These are phyloP conservation scores for Hymenoscyphus occultus DNA, from an alignment of 2,329 filamentous ascomycete species.

Conservation along the genomic window DNA sequence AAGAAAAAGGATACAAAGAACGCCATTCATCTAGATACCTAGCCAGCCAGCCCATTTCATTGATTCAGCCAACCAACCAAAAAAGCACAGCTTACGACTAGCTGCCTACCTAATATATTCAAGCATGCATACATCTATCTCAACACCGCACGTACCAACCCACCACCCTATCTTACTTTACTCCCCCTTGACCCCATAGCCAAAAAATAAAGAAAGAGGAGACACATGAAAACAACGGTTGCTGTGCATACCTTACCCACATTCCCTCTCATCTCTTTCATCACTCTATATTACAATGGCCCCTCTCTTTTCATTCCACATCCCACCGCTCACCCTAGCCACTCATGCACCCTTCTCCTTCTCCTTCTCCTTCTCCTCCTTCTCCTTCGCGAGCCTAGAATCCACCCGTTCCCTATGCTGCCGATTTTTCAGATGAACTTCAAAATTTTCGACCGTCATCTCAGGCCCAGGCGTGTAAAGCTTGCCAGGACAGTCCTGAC, in stretches of 20 bases:
- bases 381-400: conserved; percentile 9
- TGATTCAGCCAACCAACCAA: no score
- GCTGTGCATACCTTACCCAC: background rate
- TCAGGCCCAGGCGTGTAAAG: conserved; percentile 88
- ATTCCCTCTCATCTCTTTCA: background rate
- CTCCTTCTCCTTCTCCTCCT: background rate
- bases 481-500: conserved; percentile 89
- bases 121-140: no score
- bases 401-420: conserved; percentile 73
- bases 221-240: background rate
- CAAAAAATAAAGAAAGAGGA: background rate
- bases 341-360: background rate
- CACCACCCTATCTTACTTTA: no score
- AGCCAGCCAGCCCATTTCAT: no score
- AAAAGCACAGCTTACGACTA: no score
- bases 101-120: no score
- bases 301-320: no score
- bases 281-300: background rate
- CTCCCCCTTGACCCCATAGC: background rate
- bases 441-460: conserved; percentile 83
- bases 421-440: conserved; percentile 85
- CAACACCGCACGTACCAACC: no score
- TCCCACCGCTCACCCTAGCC: background rate
- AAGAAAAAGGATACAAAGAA: no score
- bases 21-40: no score